Conservation (phyloP, 2,329 filamentous ascomycete genomes). For the Sporothrix variecibatus region DNA sequence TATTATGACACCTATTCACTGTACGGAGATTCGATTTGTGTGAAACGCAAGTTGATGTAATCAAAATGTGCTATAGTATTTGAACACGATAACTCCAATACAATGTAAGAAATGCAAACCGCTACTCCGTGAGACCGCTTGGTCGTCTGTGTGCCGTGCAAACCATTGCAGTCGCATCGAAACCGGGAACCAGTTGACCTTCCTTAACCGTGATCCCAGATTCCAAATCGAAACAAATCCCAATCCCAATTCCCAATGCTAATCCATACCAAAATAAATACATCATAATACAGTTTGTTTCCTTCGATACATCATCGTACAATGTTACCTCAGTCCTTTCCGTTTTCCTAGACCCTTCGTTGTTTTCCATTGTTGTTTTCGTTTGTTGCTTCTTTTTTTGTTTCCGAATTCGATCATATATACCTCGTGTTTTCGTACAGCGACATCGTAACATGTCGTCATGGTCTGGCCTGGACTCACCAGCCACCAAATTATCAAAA, state of each 20-base stretch:
- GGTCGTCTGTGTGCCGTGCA: not conserved
- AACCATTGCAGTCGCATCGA: not conserved
- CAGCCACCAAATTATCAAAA: not conserved
- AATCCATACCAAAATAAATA: constrained; percentile 17
- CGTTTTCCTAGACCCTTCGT: not conserved
- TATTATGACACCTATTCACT: not conserved
- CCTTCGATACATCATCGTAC: not conserved
- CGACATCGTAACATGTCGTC: not conserved
- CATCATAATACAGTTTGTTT: constrained; percentile 24
- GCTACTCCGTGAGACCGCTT: not conserved
- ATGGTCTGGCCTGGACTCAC: not conserved
- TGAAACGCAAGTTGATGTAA: too few relatives aligned
- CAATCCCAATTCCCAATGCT: not conserved
- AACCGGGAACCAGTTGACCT: not conserved
- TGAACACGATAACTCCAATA: constrained; percentile 9
- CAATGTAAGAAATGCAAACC: not conserved
- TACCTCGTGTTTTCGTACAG: not conserved
- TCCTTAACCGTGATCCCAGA: not conserved
- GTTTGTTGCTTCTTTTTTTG: not conserved
- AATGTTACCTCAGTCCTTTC: not conserved
- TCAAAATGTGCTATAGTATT: not conserved
- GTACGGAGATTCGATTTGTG: not conserved
- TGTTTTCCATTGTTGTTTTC: not conserved
- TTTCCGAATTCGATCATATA: not conserved
- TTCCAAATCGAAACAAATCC: not conserved